Base-by-base conservation (phyloP, 2,329 filamentous ascomycete species). In the Claviceps arundinis region DNA sequence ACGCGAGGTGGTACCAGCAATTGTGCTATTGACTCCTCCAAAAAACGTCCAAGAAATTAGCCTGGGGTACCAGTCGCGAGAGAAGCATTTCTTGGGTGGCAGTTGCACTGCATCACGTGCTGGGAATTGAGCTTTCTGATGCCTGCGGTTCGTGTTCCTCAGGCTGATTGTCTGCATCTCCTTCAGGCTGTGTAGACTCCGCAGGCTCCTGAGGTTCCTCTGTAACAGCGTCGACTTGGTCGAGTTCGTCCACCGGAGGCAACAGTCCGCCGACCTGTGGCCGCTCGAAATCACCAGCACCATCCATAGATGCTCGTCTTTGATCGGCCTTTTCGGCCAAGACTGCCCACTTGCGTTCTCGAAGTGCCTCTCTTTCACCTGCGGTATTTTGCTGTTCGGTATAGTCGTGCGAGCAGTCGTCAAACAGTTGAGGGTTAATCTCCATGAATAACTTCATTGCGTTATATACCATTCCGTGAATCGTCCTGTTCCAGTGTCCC, bases 371-470 rank as follows among this genome's bases (percentile, higher is more conserved):
- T 52, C 90, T 82, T 55, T 88, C 81, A n/a, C 87, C 83, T 3
- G 90, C 89, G 57, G 81, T 93, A 69, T 95, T 95, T 70, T 97
- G 91, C 62, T 93, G 85, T 68, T 97, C 91, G 5, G 90, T 94
- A 70, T 98, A 98, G 58, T 97, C 90, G 64, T 96, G 91, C 38
- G 93, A 96, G 71, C 93, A 98, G 65, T 98, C 93, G 61, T 98
- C 93, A 62, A 98, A 98, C 22, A 98, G 80, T 67, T 96, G 90
- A 9, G 93, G 93, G 67, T 97, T 97, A 63, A 98, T 96, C 68
- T 98, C 93, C 93, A 98, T 98, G 70, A 98, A 98, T 40, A 98
- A 80, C 68, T 98, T 98, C 93, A 98, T 97, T 53, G 93, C 93
- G 63, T 97, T 98, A 69, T 97, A 97, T 11, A 98, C 93, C 91